Percentiles rank a stretch among this genome's conserved stretches.
phyloP scores from a whole-genome alignment of 2,329 filamentous ascomycete species.

The Cladosporium sp. region DNA sequence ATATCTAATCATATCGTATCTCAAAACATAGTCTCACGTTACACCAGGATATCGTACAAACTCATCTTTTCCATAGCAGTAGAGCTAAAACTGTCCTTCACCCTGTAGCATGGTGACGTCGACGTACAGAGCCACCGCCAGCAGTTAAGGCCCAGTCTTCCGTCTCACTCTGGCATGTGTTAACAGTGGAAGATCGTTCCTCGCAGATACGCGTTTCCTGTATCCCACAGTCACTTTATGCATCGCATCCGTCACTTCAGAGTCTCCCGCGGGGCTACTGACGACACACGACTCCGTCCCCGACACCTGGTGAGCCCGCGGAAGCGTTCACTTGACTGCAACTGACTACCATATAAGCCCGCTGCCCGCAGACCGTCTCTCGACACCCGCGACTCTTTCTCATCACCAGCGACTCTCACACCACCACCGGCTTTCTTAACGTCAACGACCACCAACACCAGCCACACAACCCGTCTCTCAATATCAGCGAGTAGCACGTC shows the following conservation, averaged over 20 bases:
- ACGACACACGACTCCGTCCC: neutral
- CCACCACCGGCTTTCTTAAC: neutral
- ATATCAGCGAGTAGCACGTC: too few species aligned
- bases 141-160: too few species aligned
- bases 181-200: neutral
- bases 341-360: neutral
- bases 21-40: too few species aligned
- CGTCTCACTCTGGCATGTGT: neutral
- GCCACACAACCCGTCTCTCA: too few species aligned
- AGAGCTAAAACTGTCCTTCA: too few species aligned
- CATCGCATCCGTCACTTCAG: neutral
- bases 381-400: neutral
- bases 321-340: neutral
- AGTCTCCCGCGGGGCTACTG: neutral
- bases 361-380: neutral
- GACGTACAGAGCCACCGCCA: too few species aligned
- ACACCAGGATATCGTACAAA: too few species aligned
- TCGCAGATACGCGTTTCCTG: neutral
- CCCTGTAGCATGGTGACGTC: too few species aligned
- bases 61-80: too few species aligned
- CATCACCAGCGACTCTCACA: neutral
- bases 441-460: neutral
- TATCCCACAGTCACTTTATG: neutral
- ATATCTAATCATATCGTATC: too few species aligned
- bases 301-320: neutral